Evolutionary conservation across 2,329 filamentous ascomycete genomes (phyloP), one percentile per base, ranked within the genome.

Genomic region (Aschersonia sp.): DNA sequence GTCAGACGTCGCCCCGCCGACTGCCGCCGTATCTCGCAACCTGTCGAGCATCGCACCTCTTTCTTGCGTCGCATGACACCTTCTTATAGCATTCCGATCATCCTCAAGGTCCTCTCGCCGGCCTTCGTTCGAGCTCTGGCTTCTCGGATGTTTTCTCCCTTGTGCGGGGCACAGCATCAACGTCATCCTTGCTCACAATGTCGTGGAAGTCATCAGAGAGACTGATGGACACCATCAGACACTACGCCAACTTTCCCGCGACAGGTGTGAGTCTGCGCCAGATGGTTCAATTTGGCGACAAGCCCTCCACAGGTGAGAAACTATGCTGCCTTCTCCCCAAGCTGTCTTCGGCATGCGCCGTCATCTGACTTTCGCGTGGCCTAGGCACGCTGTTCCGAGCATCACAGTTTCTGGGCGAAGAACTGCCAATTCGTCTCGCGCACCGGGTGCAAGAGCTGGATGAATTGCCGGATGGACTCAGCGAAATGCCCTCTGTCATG

Each of bases 221-320:
- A 71, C 70, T 97, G 81, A 92, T 95, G 87, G 85, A 92, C 59
- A 95, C 85, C 73, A 96, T 96, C 82, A 82, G 84, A 68, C 89
- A 96, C 71, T 96, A 96, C 77, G 87, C 89, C 66, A 88, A 82
- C 68, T 98, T 97, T 68, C 92, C 92, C 55, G 92, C 92, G 52
- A 98, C 92, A 10, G 92, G 92, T 60, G 86, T 94, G 59, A 96
- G 89, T 64, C 75, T 98, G 67, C 80, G 92, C 65, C 92, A 98
- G 75, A 98, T 98, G 92, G 91, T 97, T 50, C 91, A 97, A 67
- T 97, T 97, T 66, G 91, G 91, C 62, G 89, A 95, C 72, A 86
- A 82, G 65, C 89, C 91, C 47, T 96, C 89, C 12, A 86, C 82
- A 58, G 88, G 87, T 92, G 72, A 38, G 32, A 12, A 7, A 38